Evolutionary conservation across 1,139 yeast species (phyloP), one percentile per base, ranked within the genome.

Genomic region (Lodderomyces margitis): DNA sequence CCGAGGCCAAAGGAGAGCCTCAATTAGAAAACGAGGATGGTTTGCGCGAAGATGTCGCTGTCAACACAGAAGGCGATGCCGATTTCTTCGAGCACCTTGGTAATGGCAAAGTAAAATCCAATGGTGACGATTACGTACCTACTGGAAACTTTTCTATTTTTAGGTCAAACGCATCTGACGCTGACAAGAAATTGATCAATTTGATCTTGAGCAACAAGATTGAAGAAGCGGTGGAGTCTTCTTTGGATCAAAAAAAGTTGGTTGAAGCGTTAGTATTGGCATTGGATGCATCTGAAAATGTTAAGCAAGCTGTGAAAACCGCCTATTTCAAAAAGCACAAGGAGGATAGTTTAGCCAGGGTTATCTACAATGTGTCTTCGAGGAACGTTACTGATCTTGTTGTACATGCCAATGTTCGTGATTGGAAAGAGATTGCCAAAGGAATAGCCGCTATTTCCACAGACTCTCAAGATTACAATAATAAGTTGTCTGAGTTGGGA

Each of bases 221-320:
- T 44, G 79, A 77, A 21, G 71, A 74, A 21, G 97, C 98, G 0
- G 83, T 88, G 6, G 74, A 80, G 28, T 58, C 74, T 34, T 82
- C 94, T 49, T 68, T 94, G 46, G 74, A 79, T 39, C 76, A 78
- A 38, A 84, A 78, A 43, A 75, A 78, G 45, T 66, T 88, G 31
- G 64, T 78, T 17, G 98, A 92, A 58, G 97, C 98, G 2, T 75
- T 91, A 51, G 70, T 91, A 34, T 74, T 94, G 46, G 87, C 98
- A 0, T 66, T 87, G 54, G 84, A 83, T 55, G 86, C 85, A 3
- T 62, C 81, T n/a, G 79, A 75, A 16, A 72, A 69, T 6, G 67
- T 83, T 54, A 84, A 85, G 53, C 71, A 74, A 41, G 78, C 80
- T 54, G 97, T 86, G 2, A 82, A 78, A 56, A 75, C 78, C 53